A percentile compares a stretch with the other conserved stretches of the same genome.
phyloP scores from a whole-genome alignment of 371 early-diverging fungal species.

The Circinella minor region DNA sequence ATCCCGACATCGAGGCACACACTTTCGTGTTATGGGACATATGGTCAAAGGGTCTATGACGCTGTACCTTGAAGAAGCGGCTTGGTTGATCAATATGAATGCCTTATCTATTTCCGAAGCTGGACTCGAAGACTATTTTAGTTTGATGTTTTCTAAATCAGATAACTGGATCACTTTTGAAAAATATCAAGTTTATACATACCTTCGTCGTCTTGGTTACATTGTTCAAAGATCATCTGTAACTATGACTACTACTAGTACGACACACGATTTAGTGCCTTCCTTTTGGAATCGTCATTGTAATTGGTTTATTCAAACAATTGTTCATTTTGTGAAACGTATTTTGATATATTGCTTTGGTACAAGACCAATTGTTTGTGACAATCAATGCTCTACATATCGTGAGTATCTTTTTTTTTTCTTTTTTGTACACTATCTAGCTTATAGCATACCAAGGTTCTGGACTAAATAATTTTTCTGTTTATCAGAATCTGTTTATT shows the following conservation, averaged over 20 bases:
- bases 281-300: not conserved
- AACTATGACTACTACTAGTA: not conserved
- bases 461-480: not conserved
- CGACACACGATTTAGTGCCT: not conserved
- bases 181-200: slow-evolving; percentile 53
- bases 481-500: slow-evolving; percentile 24
- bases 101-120: slow-evolving; percentile 30
- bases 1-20: slow-evolving; percentile 9
- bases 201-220: slow-evolving; percentile 58
- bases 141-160: slow-evolving; percentile 22
- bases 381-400: slow-evolving; percentile 16
- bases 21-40: slow-evolving; percentile 22
- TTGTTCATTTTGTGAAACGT: not conserved
- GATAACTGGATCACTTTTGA: slow-evolving; percentile 45
- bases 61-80: slow-evolving; percentile 57
- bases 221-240: slow-evolving; percentile 30
- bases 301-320: not conserved
- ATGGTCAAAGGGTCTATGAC: slow-evolving; percentile 36
- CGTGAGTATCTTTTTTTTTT: slow-evolving; percentile 12
- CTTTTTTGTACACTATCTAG: not conserved
- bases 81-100: slow-evolving; percentile 53
- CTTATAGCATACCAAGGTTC: too few relatives aligned
- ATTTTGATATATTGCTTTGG: not conserved
- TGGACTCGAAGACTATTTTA: slow-evolving; percentile 29
- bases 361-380: not conserved